Evolutionary conservation across 768 basidiomycete species (phyloP).

Genomic region (Pleurotus djamor): DNA sequence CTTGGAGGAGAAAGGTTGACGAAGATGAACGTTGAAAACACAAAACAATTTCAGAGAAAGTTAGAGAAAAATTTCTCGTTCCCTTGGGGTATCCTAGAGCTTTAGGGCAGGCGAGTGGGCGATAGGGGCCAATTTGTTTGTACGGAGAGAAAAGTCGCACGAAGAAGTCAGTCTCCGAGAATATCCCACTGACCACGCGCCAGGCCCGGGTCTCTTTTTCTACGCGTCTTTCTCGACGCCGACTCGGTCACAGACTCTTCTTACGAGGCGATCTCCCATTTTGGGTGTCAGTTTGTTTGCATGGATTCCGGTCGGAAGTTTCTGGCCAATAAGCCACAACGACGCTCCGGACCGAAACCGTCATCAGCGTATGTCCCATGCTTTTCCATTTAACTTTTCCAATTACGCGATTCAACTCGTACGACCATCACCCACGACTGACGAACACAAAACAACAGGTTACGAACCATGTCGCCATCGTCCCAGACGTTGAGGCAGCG

Average conservation of each 20-base stretch:
- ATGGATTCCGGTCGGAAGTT: conserved; percentile 7
- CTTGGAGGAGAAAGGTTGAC: too few species aligned
- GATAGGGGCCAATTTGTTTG: not conserved
- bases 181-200: not conserved
- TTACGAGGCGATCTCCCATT: not conserved
- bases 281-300: not conserved
- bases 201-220: not conserved
- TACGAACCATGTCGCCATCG: not conserved
- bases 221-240: not conserved
- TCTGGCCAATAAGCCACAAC: conserved; percentile 6
- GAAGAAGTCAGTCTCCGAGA: not conserved
- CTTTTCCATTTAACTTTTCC: not conserved
- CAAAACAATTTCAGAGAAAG: not conserved
- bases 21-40: not conserved
- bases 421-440: not conserved
- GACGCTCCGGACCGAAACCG: not conserved
- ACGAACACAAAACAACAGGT: not conserved
- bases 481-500: conserved; percentile 1
- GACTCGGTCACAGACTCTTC: not conserved
- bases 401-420: conserved; percentile 4
- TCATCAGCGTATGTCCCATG: not conserved
- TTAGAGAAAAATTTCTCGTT: not conserved
- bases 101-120: not conserved
- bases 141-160: too few species aligned
- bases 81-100: too few species aligned